Base-by-base conservation (phyloP, 2,329 filamentous ascomycete species). In the Exophiala sp. region DNA sequence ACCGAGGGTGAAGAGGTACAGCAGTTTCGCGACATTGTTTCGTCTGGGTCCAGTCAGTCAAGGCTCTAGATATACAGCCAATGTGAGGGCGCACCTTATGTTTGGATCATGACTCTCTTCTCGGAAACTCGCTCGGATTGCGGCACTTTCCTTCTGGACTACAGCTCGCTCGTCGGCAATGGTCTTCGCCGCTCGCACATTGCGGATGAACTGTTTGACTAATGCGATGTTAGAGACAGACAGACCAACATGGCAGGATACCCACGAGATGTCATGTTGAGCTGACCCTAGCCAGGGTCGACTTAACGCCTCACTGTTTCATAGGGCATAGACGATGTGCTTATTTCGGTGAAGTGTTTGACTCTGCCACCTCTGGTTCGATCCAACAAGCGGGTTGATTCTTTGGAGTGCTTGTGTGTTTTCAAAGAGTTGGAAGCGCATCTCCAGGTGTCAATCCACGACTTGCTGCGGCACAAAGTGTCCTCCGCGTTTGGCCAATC, bases 161-260 rank as follows among this genome's bases (percentile, higher is more conserved):
- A 98, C 93, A 45, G 93, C 91, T 66, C 93, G 83, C 75, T 98
- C 93, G 72, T 98, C 93, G 68, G 94, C 94, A 67, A 98, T 96
- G 29, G 93, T 98, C 76, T 98, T 98, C 54, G 93, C 89, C 55
- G 93, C 91, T 68, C 93, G 88, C 67, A 98, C 93, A 73, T 96
- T 97, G 68, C 93, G 90, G 72, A 98, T 98, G 74, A 98, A 98
- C 74, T 97, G 93, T 76, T 98, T 98, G 69, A 98, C 93, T 97
- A 66, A 43, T 27, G 29, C 23, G n/a, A 27, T 11, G 46, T 58
- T 48, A 60, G 57, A 5, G 19, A 6, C 22, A 27, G 19, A 23
- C 24, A 27, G 30, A 23, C 24, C 32, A 11, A 9, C 13, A 8
- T 22, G 9, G n/a, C 21, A 29, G 41, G 27, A 13, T 10, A 49